Base-by-base conservation (phyloP, 2,329 filamentous ascomycete species). In the Helotiales sp. region DNA sequence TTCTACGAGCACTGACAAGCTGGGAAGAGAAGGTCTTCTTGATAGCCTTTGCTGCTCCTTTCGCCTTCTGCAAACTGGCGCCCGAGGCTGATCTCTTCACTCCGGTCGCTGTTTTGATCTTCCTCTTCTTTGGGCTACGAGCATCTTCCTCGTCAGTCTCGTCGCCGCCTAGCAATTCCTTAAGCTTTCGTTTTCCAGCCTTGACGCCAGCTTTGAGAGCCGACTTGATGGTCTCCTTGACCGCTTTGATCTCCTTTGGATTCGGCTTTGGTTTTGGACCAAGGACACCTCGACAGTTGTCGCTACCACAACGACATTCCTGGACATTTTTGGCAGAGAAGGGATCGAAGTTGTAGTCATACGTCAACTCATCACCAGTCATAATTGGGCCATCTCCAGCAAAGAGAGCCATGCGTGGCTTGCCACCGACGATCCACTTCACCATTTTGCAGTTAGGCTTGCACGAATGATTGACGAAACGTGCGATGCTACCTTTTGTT, bases 391-490 rank as follows among this genome's bases (percentile, higher is more conserved):
- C 84, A 73, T 96, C 91, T 34, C 95, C 95, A 13, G 96, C 96
- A 78, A 99, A 99, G 0, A 99, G 87, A 17, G 94, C 96, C 93
- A 99, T 98, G 64, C 96, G 89, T 49, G 95, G 95, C 78, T 97
- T 93, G 30, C 94, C 94, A 58, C 90, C 90, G 63, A 99, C 96
- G 69, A 94, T 95, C 93, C 93, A 97, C 79, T 97, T 98, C 75
- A 97, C 93, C 94, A 99, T 98, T 70, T 91, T 89, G 80, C 95
- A 98, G 77, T 99, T 99, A 2, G 96, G 96, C 65, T 92, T 91
- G 80, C 96, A 99, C 20, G 93, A 97, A 79, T 99, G 96, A 78
- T 99, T 99, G 78, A 99, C 94, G 79, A 99, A 99, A 64, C 96
- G 91, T 75, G 96, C 95, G 79, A 98, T 97, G 72, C 93, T 97